phyloP scores from a whole-genome alignment of 768 basidiomycete genomes.

The Sarcodon sp. region DNA sequence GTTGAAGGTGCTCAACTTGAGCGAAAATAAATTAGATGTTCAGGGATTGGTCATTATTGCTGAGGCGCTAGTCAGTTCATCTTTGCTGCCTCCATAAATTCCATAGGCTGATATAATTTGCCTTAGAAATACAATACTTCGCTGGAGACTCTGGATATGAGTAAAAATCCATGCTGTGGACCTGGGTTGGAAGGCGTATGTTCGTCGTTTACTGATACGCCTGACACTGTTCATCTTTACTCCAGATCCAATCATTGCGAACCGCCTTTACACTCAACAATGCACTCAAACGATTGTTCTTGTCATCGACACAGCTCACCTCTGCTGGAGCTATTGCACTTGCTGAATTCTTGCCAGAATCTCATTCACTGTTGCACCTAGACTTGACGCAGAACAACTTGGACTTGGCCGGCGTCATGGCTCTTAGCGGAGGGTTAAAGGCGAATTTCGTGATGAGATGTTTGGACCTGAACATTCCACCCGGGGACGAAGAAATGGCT shows the following conservation, averaged over 20 bases:
- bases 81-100: neutral
- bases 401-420: slow-evolving; percentile 88
- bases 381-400: slow-evolving; percentile 78
- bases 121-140: slow-evolving; percentile 86
- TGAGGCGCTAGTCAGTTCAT: slow-evolving; percentile 66
- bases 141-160: slow-evolving; percentile 88
- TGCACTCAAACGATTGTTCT: slow-evolving; percentile 83
- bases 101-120: neutral
- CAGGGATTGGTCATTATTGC: slow-evolving; percentile 69
- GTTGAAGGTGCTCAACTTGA: slow-evolving; percentile 84
- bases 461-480: slow-evolving; percentile 86
- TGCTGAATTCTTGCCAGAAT: slow-evolving; percentile 93
- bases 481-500: slow-evolving; percentile 71
- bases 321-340: slow-evolving; percentile 86
- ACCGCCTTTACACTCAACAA: slow-evolving; percentile 90
- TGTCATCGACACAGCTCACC: slow-evolving; percentile 70
- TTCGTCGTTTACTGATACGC: slow-evolving; percentile 3
- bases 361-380: slow-evolving; percentile 75
- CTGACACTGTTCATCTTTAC: neutral
- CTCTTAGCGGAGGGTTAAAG: slow-evolving; percentile 76
- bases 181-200: slow-evolving; percentile 84
- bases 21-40: slow-evolving; percentile 89
- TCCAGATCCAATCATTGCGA: slow-evolving; percentile 72
- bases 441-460: slow-evolving; percentile 82
- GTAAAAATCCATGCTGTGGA: slow-evolving; percentile 87